Evolutionary conservation across 805 yeast genomes (phyloP), one percentile per base, ranked within the genome.

Genomic region (Hyphopichia homilentoma): DNA sequence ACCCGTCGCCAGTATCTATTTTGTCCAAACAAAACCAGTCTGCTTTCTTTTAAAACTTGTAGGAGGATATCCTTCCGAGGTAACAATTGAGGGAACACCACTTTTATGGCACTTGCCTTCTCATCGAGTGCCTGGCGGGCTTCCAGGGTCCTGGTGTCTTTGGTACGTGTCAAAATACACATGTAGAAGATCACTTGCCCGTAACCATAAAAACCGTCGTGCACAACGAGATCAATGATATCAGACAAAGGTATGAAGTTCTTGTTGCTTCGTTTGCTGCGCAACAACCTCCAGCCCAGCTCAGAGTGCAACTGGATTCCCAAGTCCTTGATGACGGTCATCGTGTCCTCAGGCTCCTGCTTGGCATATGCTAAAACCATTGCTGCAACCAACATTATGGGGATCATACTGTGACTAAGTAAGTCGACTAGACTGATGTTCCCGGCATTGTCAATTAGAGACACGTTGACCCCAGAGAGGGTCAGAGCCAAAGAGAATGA

Each of bases 201-300:
- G 40, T 77, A 73, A 5, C 81, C 81, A 34, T 67, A 67, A 50
- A 85, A 84, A 0, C 84, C 89, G 53, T 85, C 95, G 49, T 83
- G 83, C 16, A 85, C 78, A 0, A 82, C 73, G 7, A 84, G 53
- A 51, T 84, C 90, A 4, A 73, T 68, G 32, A 84, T 68, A 27
- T 64, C 63, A 28, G 70, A 73, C 23, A 67, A 56, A 0, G 88
- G 81, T 7, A 81, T 68, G 50, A 84, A 81, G 17, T 58, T 44
- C 24, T 54, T 54, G 24, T 43, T 37, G 27, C 46, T 39, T n/a
- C 33, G 17, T 9, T 40, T 41, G 16, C 39, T 38, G 16, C 43
- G 28, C n/a, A 21, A 21, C 15, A 33, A 29, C 32, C 29, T 45
- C 44, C 61, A 58, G 7, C 44, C 33, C 7, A 58, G 50, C 11